phyloP scores from a whole-genome alignment of 164 flowering plant genomes.

The Aristolochia californica region DNA sequence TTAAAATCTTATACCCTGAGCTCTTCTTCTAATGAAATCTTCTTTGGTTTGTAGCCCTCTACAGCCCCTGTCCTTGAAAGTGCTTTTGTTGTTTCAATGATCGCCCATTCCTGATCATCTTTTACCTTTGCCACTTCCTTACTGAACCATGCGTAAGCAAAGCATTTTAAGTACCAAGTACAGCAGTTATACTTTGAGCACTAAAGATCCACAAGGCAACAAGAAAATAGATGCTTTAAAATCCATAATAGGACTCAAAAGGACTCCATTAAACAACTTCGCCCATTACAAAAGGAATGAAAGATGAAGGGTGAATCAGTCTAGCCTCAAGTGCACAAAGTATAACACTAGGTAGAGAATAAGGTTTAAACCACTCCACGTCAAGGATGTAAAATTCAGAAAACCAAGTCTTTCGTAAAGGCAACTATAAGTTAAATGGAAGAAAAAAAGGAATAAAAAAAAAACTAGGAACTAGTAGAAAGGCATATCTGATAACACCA shows the following conservation, averaged over 20 bases:
- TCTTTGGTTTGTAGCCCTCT: conserved; percentile 67
- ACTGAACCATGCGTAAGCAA: conserved; percentile 34
- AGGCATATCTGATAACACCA: too few species aligned
- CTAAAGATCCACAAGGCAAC: background rate
- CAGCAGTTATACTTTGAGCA: background rate
- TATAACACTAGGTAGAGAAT: too few species aligned
- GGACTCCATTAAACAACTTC: background rate
- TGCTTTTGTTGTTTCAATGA: conserved; percentile 66
- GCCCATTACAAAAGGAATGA: too few species aligned
- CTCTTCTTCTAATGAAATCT: conserved; percentile 78
- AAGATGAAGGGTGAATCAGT: too few species aligned
- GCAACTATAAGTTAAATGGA: too few species aligned
- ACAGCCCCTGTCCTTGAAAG: conserved; percentile 78
- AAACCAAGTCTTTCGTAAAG: too few species aligned
- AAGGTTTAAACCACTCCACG: too few species aligned
- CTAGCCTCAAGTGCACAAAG: too few species aligned
- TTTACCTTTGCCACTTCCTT: conserved; percentile 90
- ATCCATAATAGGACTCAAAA: background rate
- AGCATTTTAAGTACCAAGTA: background rate
- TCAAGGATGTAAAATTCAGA: too few species aligned
- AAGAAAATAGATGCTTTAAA: background rate
- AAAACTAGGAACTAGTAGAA: too few species aligned
- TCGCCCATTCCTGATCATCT: conserved; percentile 94
- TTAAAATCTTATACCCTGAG: conserved; percentile 43
- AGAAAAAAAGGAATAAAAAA: too few species aligned